These are phyloP conservation scores for Triticum monococcum DNA, from an alignment of 176 grass and related monocot genomes.

Conservation along the genomic window DNA sequence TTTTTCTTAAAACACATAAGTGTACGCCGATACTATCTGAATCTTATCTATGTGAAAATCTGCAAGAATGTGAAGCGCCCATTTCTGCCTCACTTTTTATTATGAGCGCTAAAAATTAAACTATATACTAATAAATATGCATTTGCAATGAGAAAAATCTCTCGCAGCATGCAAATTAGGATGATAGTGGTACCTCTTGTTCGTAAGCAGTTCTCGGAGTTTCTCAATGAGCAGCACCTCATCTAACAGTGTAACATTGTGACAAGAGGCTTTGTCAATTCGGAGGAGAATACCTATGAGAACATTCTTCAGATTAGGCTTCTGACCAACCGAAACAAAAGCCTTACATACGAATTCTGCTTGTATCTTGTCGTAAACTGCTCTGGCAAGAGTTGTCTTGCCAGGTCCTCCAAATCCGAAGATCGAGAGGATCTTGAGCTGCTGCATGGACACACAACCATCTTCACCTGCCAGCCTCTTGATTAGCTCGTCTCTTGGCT, in stretches of 20 bases:
- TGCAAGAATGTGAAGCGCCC: too few relatives aligned
- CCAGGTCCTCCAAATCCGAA: not conserved
- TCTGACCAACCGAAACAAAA: not conserved
- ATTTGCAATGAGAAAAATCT: not conserved
- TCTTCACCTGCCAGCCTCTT: not conserved
- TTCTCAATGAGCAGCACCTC: not conserved
- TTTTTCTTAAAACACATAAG: too few relatives aligned
- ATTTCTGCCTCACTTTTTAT: too few relatives aligned
- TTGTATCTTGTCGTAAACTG: not conserved
- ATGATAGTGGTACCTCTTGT: not conserved
- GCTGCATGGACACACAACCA: not conserved
- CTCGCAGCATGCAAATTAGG: not conserved
- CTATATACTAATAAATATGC: not conserved
- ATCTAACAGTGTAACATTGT: not conserved
- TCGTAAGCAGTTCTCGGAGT: not conserved
- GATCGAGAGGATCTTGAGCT: not conserved
- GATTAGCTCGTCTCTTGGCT: not conserved
- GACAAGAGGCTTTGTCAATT: not conserved
- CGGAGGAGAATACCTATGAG: not conserved
- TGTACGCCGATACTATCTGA: too few relatives aligned
- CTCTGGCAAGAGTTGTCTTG: not conserved
- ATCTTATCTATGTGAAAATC: too few relatives aligned
- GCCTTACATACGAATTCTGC: not conserved
- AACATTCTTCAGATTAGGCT: not conserved
- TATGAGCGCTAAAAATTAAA: too few relatives aligned